Percentiles rank a stretch among this genome's conserved stretches.
These are phyloP conservation scores for Hypoxylon sp. DNA, from an alignment of 2,329 filamentous ascomycete species.

Conservation along the genomic window DNA sequence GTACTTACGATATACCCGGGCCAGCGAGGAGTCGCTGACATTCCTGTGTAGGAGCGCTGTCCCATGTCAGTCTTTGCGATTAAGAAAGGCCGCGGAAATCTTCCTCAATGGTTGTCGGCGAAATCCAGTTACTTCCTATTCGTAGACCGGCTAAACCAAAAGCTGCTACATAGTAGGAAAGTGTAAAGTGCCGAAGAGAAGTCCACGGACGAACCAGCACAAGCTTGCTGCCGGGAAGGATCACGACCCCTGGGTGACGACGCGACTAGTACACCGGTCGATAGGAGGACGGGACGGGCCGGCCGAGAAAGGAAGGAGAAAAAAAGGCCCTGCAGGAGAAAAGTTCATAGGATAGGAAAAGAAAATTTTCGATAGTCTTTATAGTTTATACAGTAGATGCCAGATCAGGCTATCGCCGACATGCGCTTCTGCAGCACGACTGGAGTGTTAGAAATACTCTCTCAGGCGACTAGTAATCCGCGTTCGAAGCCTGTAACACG, in stretches of 20 bases:
- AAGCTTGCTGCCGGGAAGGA: slow-evolving; percentile 39
- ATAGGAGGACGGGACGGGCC: slow-evolving; percentile 45
- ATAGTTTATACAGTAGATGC: slow-evolving; percentile 8
- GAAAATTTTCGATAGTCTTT: slow-evolving; percentile 10
- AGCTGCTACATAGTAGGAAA: neutral
- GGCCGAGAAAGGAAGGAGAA: slow-evolving; percentile 50
- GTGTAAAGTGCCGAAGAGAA: slow-evolving; percentile 19
- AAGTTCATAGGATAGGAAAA: slow-evolving; percentile 12
- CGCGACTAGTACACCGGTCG: slow-evolving; percentile 33
- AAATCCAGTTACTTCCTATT: slow-evolving; percentile 21
- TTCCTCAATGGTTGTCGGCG: slow-evolving; percentile 4
- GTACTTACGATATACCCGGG: neutral
- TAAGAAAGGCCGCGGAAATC: slow-evolving; percentile 8
- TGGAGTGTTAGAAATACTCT: slow-evolving; percentile 6
- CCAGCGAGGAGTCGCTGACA: neutral
- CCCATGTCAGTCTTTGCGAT: slow-evolving; percentile 1
- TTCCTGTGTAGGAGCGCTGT: neutral
- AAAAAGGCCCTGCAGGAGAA: slow-evolving; percentile 21
- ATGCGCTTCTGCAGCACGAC: slow-evolving; percentile 23
- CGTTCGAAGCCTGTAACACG: slow-evolving; percentile 32
- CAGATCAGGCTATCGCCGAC: slow-evolving; percentile 14
- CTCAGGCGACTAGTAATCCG: slow-evolving; percentile 18
- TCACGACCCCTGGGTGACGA: slow-evolving; percentile 28
- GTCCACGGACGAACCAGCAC: slow-evolving; percentile 21
- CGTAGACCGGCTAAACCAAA: slow-evolving; percentile 20